Evolutionary conservation across 2,329 filamentous ascomycete species (phyloP).

Genomic region (Alternaria hordeiaustralica): DNA sequence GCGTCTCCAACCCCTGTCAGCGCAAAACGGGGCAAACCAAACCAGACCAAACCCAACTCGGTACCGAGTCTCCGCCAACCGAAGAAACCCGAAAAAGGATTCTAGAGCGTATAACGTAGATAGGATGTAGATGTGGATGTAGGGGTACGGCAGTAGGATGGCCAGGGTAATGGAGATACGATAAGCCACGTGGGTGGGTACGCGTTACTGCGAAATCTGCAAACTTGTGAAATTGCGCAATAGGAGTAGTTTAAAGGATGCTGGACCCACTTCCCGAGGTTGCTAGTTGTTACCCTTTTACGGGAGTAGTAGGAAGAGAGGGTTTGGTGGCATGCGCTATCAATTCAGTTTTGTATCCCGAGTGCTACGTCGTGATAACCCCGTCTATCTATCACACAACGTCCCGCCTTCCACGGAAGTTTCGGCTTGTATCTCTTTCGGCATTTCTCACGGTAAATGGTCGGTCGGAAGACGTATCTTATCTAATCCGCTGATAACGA

Average conservation of each 20-base stretch:
- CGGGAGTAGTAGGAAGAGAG: no score
- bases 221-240: background rate
- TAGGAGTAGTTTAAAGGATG: background rate
- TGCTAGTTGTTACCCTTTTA: background rate
- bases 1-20: background rate
- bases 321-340: background rate
- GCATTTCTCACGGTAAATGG: background rate
- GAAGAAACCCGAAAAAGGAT: background rate
- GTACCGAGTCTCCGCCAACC: background rate
- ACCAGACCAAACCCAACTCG: background rate
- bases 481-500: background rate
- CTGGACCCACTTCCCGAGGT: background rate
- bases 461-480: background rate
- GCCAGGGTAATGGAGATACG: background rate
- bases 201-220: background rate
- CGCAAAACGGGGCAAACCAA: background rate
- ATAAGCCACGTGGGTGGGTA: constrained; percentile 1
- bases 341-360: background rate
- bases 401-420: background rate
- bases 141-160: background rate
- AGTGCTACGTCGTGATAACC: background rate
- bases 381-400: background rate
- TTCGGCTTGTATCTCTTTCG: background rate
- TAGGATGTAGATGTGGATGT: background rate
- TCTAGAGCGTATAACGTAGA: background rate